Base-by-base conservation (phyloP, 1,139 yeast genomes). In the Sugiyamaella neomexicana region DNA sequence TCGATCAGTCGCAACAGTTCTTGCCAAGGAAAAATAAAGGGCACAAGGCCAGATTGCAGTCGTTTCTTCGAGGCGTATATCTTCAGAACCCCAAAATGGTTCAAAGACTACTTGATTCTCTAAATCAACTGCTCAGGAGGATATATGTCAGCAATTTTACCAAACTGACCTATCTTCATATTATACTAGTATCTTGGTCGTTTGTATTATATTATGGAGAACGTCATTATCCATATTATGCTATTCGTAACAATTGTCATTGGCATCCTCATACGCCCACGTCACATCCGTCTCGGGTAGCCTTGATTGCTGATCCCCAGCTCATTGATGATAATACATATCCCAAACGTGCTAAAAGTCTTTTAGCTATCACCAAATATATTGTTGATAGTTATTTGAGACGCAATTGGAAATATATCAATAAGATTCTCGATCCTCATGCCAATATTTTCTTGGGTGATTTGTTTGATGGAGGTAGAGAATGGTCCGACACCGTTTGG, bases 391-490 rank as follows among this genome's bases (percentile, higher is more conserved):
- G 86, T 60, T 91, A 89, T 66, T 82, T 89, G 57, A 83, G 82
- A 60, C 76, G 95, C 58, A 90, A 91, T 65, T 87, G 90, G 80
- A 78, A 79, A 56, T 75, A 77, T 55, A 73, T 87, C 50, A 85
- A 87, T 61, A 63, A 72, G 7, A 62, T 72, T 2, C 75, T 93
- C 52, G 81, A 83, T 48, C 97, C 98, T 0, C 86, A 91, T 64
- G 75, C 89, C 2, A 82, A 83, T 1, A 71, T 91, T 5, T 93
- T 89, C 66, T 73, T 93, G 45, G 99, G 99, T 0, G 99, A 93
- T 67, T 71, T 91, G 56, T 89, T 91, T 66, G 99, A 93, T 69
- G 98, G 98, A 12, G 99, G 99, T 0, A 76, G 98, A 55, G 89
- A 88, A 58, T 90, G 97, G 96, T 76, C 76, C 6, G 82, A 83